Conservation (phyloP, 2,329 filamentous ascomycete species). For the Aspergillus sp. region DNA sequence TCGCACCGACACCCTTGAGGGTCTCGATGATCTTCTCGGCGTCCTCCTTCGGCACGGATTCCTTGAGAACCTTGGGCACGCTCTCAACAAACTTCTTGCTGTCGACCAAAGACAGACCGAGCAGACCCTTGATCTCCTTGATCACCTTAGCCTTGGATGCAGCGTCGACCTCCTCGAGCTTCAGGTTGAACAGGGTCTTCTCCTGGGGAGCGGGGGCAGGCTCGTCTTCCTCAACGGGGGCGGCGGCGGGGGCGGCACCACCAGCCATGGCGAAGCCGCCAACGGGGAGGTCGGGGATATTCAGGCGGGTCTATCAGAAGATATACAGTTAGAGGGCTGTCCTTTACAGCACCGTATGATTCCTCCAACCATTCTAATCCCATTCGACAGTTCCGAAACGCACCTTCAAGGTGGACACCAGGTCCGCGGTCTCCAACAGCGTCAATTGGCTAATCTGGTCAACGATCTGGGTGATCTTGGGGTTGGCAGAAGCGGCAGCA, state of each 20-base stretch:
- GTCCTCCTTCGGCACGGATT: conserved; percentile 97
- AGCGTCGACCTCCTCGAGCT: conserved; percentile 84
- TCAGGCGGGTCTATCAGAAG: conserved; percentile 67
- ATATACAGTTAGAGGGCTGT: background rate
- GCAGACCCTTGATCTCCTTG: conserved; percentile 97
- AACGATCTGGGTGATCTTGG: conserved; percentile 91
- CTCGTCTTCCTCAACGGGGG: conserved; percentile 66
- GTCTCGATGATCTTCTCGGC: conserved; percentile 96
- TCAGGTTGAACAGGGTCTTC: conserved; percentile 96
- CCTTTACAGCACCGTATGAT: conserved; percentile 1
- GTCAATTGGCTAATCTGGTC: conserved; percentile 99
- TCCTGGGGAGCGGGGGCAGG: conserved; percentile 81
- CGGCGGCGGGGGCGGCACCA: conserved; percentile 56
- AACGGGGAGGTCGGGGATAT: conserved; percentile 95
- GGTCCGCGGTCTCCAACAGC: conserved; percentile 90
- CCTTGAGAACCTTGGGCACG: conserved; percentile 97
- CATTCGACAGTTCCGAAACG: conserved; percentile 8
- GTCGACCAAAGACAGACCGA: conserved; percentile 93
- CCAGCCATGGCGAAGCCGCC: conserved; percentile 75
- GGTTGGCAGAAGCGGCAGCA: conserved; percentile 55
- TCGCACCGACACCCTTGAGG: conserved; percentile 87
- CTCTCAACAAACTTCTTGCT: conserved; percentile 99
- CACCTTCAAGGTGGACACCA: conserved; percentile 94
- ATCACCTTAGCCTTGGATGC: conserved; percentile 95
- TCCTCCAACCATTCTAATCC: background rate